A percentile compares a stretch with the other conserved stretches of the same genome.
Conservation (phyloP, 441 rosid species). For the Erodium texanum region DNA sequence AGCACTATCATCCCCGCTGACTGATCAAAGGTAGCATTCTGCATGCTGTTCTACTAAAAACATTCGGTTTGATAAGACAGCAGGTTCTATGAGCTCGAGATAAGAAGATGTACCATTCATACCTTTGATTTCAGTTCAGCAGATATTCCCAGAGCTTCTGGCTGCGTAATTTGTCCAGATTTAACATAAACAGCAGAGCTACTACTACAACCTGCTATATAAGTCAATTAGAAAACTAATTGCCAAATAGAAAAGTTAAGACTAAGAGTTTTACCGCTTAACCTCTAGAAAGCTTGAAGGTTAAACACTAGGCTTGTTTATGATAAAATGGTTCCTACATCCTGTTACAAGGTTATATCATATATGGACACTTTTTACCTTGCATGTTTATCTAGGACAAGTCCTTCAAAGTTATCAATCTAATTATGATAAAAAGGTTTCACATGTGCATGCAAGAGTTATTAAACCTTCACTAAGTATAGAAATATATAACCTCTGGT, state of each 20-base stretch:
- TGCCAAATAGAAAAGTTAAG: too few relatives aligned
- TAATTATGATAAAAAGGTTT: neutral
- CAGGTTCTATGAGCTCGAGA: neutral
- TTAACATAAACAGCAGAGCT: conserved; percentile 88
- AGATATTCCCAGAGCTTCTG: conserved; percentile 94
- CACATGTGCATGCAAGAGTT: neutral
- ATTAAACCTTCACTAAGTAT: too few relatives aligned
- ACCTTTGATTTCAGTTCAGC: conserved; percentile 81
- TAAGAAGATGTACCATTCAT: conserved; percentile 13
- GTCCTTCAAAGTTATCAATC: too few relatives aligned
- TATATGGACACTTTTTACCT: too few relatives aligned
- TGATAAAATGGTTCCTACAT: too few relatives aligned
- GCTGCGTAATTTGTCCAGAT: conserved; percentile 80
- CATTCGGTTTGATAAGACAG: neutral
- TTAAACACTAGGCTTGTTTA: too few relatives aligned
- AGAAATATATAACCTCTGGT: too few relatives aligned
- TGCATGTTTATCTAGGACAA: too few relatives aligned
- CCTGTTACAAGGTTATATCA: too few relatives aligned
- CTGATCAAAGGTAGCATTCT: neutral
- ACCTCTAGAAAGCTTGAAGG: too few relatives aligned
- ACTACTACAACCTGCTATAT: conserved; percentile 73
- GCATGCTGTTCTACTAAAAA: neutral
- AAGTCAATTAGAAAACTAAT: neutral
- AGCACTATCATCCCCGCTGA: neutral
- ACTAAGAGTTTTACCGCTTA: too few relatives aligned